These are phyloP conservation scores for Berkeleyomyces rouxiae DNA, from an alignment of 2,329 filamentous ascomycete species.

Conservation along the genomic window DNA sequence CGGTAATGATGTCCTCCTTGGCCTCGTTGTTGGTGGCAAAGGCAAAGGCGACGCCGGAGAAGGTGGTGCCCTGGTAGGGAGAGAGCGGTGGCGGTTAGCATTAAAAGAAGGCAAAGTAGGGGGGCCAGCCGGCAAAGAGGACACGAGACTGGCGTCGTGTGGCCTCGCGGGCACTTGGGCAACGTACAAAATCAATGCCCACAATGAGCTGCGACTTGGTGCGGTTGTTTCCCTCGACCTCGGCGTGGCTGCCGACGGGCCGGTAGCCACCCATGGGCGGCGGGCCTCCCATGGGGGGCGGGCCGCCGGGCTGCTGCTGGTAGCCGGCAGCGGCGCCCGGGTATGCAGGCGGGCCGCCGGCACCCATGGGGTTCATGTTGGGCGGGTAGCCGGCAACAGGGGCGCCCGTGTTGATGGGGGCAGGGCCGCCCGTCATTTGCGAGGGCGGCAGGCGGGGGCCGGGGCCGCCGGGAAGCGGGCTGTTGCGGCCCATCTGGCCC, in stretches of 20 bases:
- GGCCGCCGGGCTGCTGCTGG: slow-evolving; percentile 21
- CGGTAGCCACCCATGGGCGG: slow-evolving; percentile 15
- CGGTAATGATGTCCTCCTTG: slow-evolving; percentile 96
- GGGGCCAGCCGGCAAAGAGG: neutral
- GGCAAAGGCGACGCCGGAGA: slow-evolving; percentile 91
- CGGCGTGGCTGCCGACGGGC: slow-evolving; percentile 25
- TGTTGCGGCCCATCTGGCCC: slow-evolving; percentile 32
- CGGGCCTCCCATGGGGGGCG: slow-evolving; percentile 12
- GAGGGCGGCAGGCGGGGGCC: slow-evolving; percentile 38
- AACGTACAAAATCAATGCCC: slow-evolving; percentile 87
- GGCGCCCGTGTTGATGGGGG: slow-evolving; percentile 49
- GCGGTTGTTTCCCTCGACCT: slow-evolving; percentile 75
- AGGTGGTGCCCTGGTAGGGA: slow-evolving; percentile 65
- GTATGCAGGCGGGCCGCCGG: slow-evolving; percentile 27
- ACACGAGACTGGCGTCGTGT: too few species aligned
- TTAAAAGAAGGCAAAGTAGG: neutral
- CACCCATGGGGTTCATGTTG: slow-evolving; percentile 28
- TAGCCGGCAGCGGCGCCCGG: slow-evolving; percentile 30
- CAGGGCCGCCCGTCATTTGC: slow-evolving; percentile 46
- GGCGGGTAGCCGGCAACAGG: slow-evolving; percentile 44
- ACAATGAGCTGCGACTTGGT: slow-evolving; percentile 97
- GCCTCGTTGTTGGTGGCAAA: slow-evolving; percentile 96
- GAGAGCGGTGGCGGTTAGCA: neutral
- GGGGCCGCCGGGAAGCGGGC: slow-evolving; percentile 31
- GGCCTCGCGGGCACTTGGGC: neutral